Evolutionary conservation across 768 basidiomycete species (phyloP).

Genomic region (Agaricus subrufescens): DNA sequence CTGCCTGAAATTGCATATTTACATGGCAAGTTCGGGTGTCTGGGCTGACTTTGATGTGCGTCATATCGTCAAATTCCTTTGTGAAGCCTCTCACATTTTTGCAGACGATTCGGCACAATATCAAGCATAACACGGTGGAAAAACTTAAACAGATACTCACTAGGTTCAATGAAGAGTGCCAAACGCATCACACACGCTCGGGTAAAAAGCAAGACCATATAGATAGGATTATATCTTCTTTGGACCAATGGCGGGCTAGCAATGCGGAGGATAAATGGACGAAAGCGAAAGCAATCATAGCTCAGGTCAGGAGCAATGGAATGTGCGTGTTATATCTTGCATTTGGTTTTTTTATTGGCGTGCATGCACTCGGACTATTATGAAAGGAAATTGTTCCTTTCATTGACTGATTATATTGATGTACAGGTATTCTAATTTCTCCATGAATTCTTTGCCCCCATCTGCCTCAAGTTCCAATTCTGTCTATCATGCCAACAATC

Average conservation of each 20-base stretch:
- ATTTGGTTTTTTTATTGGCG: slow-evolving; percentile 3
- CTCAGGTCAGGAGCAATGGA: slow-evolving; percentile 62
- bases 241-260: slow-evolving; percentile 56
- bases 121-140: slow-evolving; percentile 81
- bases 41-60: slow-evolving; percentile 78
- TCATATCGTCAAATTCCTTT: slow-evolving; percentile 11
- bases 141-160: slow-evolving; percentile 77
- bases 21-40: slow-evolving; percentile 56
- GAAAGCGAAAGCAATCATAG: slow-evolving; percentile 62
- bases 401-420: slow-evolving; percentile 8
- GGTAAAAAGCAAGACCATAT: slow-evolving; percentile 89
- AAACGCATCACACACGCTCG: slow-evolving; percentile 60
- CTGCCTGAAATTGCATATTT: slow-evolving; percentile 5
- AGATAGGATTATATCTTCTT: slow-evolving; percentile 57
- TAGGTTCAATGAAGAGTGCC: slow-evolving; percentile 77
- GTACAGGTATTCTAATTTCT: slow-evolving; percentile 12
- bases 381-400: neutral
- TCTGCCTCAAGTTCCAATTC: slow-evolving; percentile 3
- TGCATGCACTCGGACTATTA: neutral
- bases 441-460: slow-evolving; percentile 2
- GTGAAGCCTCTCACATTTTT: slow-evolving; percentile 14
- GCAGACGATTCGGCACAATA: slow-evolving; percentile 64
- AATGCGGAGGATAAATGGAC: slow-evolving; percentile 62
- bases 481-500: slow-evolving; percentile 17
- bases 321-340: slow-evolving; percentile 44